Evolutionary conservation across 768 basidiomycete genomes (phyloP), one percentile per base, ranked within the genome.

Genomic region (Collybia mongolica): DNA sequence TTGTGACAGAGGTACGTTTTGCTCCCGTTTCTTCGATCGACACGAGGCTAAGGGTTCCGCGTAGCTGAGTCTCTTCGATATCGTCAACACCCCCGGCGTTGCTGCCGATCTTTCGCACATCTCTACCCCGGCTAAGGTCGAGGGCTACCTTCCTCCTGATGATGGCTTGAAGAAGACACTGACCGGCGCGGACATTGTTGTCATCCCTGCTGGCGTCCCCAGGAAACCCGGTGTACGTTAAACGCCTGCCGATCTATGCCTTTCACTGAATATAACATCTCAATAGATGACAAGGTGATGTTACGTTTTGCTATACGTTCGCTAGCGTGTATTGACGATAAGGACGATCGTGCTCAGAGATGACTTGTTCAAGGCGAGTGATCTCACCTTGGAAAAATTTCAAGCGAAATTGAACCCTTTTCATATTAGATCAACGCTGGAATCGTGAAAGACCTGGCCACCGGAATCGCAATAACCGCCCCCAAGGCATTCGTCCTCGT

Each of bases 141-240:
- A 80, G 52, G 94, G 93, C n/a, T 88, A 77, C 66, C 79, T 93
- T 15, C 79, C 86, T 52, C 76, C 86, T 32, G 77, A 94, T 60
- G 88, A 89, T 53, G 92, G 92, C 28, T 77, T 96, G 54, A 82
- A 86, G 72, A 89, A 88, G 70, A 79, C 82, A 37, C 79, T 99
- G 59, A 81, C 77, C 39, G 93, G 90, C 52, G 94, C 94, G 9
- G 84, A 97, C 56, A 61, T 99, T 54, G 87, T 99, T 57, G 80
- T 99, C 52, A 97, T 98, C 66, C 96, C 96, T 47, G 96, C 96
- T 60, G 96, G 96, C 65, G 86, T 98, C 2, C 96, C 96, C 46
- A 81, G 96, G 60, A 99, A 99, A 73, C 91, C 91, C 63, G 91
- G 90, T 40, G 90, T 93, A 65, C 61, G 89, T 80, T 7, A 1